Evolutionary conservation across 164 flowering plant species (phyloP), one percentile per base, ranked within the genome.

Genomic region (Malania oleifera): DNA sequence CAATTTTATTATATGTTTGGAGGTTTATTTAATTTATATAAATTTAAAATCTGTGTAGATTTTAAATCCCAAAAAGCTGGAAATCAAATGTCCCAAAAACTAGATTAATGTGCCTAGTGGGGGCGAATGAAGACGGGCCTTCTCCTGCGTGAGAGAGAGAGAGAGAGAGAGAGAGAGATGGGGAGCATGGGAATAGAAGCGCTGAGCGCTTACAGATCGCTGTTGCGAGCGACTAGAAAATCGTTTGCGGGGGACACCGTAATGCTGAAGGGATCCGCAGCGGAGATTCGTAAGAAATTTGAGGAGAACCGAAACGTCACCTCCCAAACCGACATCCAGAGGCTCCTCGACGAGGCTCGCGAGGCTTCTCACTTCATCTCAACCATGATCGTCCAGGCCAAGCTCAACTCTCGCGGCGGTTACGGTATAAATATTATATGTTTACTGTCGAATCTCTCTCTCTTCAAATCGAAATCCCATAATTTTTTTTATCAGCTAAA

Each of bases 301-400:
- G 91, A 88, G 19, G 91, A 84, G 73, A 88, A 82, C 43, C 84
- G 91, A 11, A 52, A 70, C 68, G 84, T 84, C 10, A 54, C 79
- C 2, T 80, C 88, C 18, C 80, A 77, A 24, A 13, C 79, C 10
- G 88, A 88, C 66, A 75, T 88, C 46, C 63, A 62, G 43, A 71
- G 68, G 43, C 89, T 76, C 49, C 72, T 86, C 7, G 90, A 76
- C 1, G 86, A 88, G n/a, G 98, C 98, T 46, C 73, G 73, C 6
- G 85, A 86, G 60, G 98, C 98, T 45, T 70, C 91, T 7, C 53
- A 77, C 28, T 91, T 88, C 83, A 78, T 91, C 61, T 66, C 93
- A 66, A 84, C 67, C 79, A 88, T 84, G 91, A 84, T 88, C 65
- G 91, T 91, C 62, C 96, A 88, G 62, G 96, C 98, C 64, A 76